Evolutionary conservation across 1,139 yeast genomes (phyloP).

Genomic region (Geotrichum citri-aurantii): DNA sequence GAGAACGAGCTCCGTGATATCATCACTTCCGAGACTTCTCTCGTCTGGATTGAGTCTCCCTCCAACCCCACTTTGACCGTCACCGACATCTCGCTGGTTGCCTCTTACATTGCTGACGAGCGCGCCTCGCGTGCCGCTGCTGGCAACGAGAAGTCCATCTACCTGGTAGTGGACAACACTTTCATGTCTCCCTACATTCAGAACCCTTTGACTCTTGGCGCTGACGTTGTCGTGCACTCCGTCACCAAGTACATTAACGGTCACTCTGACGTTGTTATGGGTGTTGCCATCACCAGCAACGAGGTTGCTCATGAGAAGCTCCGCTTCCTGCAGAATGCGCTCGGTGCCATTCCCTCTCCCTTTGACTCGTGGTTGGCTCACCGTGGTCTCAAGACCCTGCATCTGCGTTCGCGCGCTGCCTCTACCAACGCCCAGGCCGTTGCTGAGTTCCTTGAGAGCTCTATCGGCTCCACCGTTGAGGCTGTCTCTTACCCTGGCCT

Average conservation of each 20-base stretch:
- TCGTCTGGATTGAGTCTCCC: conserved; percentile 89
- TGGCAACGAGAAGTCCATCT: conserved; percentile 41
- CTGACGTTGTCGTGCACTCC: conserved; percentile 81
- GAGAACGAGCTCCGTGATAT: conserved; percentile 52
- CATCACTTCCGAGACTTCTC: conserved; percentile 54
- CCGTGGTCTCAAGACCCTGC: conserved; percentile 85
- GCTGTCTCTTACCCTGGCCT: conserved; percentile 82
- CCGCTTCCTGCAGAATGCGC: conserved; percentile 79
- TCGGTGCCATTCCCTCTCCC: conserved; percentile 86
- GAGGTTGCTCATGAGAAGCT: conserved; percentile 56
- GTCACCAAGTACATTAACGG: conserved; percentile 91
- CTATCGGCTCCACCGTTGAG: conserved; percentile 45
- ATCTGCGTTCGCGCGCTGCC: conserved; percentile 70
- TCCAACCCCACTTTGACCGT: conserved; percentile 79
- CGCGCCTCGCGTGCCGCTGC: conserved; percentile 40
- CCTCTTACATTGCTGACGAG: conserved; percentile 45
- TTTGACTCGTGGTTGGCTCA: conserved; percentile 92
- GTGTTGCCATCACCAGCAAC: conserved; percentile 68
- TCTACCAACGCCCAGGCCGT: conserved; percentile 60
- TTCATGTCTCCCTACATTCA: conserved; percentile 90
- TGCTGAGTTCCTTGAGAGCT: conserved; percentile 55
- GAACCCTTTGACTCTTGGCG: conserved; percentile 78
- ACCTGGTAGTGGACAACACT: conserved; percentile 85
- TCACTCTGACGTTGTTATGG: conserved; percentile 88
- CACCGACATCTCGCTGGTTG: conserved; percentile 63